phyloP scores from a whole-genome alignment of 805 yeast genomes.

The Wickerhamomyces xylosicus region DNA sequence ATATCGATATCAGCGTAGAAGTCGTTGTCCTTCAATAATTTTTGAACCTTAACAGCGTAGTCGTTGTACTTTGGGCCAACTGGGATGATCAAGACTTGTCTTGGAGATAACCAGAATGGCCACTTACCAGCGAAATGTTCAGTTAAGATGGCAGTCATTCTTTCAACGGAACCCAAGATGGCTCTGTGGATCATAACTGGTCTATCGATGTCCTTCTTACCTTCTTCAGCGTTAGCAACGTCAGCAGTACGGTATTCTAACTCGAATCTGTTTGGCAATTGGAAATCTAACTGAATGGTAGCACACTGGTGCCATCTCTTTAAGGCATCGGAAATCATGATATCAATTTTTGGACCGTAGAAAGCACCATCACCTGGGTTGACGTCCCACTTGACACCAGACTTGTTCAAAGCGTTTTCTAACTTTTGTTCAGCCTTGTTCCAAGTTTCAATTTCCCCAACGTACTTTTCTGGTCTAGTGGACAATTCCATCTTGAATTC shows the following conservation, averaged over 20 bases:
- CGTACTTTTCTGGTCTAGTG: constrained; percentile 93
- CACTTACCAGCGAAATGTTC: constrained; percentile 99
- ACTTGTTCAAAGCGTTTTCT: constrained; percentile 70
- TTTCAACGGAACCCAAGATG: constrained; percentile 93
- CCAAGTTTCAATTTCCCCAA: constrained; percentile 94
- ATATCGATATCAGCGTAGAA: constrained; percentile 90
- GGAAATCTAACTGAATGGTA: constrained; percentile 97
- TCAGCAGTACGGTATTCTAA: constrained; percentile 75
- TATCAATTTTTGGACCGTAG: constrained; percentile 94
- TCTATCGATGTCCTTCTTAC: constrained; percentile 50
- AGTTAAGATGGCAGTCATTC: constrained; percentile 97
- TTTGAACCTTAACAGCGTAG: constrained; percentile 77
- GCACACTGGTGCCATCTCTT: constrained; percentile 99
- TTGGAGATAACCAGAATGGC: constrained; percentile 99
- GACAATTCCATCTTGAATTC: constrained; percentile 95
- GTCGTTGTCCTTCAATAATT: constrained; percentile 57
- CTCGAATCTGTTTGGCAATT: constrained; percentile 89
- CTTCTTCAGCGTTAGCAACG: constrained; percentile 29
- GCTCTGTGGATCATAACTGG: constrained; percentile 99
- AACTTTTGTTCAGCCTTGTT: constrained; percentile 79
- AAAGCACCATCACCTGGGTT: constrained; percentile 98
- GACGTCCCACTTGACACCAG: constrained; percentile 89
- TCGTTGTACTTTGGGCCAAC: constrained; percentile 90
- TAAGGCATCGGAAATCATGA: constrained; percentile 89
- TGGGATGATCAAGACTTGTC: constrained; percentile 93